phyloP scores from a whole-genome alignment of 768 basidiomycete species.

The Tubosaeta sp. region DNA sequence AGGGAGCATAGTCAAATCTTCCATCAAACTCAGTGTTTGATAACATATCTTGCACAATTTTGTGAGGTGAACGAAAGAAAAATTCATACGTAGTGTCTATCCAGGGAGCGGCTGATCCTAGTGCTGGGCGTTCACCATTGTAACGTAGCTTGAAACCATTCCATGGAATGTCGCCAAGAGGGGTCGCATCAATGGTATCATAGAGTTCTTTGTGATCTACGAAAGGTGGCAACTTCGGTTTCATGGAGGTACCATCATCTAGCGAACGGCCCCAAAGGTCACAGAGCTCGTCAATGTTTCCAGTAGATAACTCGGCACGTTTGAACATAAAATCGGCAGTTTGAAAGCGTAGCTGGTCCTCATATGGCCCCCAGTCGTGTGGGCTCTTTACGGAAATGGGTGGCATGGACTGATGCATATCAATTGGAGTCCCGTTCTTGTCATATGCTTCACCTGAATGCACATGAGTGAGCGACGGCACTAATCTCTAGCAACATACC shows the following conservation, averaged over 20 bases:
- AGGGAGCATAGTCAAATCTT: background rate
- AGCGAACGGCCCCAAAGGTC: background rate
- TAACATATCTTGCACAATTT: slow-evolving; percentile 15
- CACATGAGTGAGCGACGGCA: too few relatives aligned
- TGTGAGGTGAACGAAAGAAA: slow-evolving; percentile 20
- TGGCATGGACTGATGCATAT: background rate
- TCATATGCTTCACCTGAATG: too few relatives aligned
- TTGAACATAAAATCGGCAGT: background rate
- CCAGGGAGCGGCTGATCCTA: slow-evolving; percentile 13
- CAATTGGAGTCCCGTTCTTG: background rate
- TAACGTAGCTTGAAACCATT: background rate
- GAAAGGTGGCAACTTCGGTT: background rate
- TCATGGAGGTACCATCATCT: too few relatives aligned
- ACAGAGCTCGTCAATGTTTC: background rate
- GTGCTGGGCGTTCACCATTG: background rate
- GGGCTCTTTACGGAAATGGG: background rate
- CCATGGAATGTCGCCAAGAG: background rate
- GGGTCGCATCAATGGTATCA: background rate
- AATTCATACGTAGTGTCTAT: slow-evolving; percentile 25
- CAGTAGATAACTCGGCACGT: background rate
- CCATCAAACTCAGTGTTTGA: background rate
- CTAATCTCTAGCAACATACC: too few relatives aligned
- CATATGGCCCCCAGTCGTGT: background rate
- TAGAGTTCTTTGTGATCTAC: background rate
- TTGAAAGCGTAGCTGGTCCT: background rate